Evolutionary conservation across 106 monocot species (phyloP).

Genomic region (Dendrobium officinale): DNA sequence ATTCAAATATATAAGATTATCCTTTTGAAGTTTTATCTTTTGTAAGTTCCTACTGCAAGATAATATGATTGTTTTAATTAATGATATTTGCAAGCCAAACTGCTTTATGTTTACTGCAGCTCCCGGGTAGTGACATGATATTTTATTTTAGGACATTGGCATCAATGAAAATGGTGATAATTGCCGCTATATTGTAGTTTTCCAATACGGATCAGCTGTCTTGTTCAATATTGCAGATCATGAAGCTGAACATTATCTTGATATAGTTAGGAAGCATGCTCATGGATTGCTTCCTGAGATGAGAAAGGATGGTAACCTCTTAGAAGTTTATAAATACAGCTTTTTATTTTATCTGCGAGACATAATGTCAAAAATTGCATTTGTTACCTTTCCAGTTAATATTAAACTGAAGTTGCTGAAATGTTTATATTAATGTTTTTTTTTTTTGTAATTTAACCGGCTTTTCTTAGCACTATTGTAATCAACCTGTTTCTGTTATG

Average conservation of each 20-base stretch:
- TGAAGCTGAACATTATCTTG: slow-evolving; percentile 74
- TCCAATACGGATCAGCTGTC: slow-evolving; percentile 87
- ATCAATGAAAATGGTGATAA: slow-evolving; percentile 39
- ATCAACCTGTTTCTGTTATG: not conserved
- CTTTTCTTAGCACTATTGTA: not conserved
- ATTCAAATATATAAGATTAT: not conserved
- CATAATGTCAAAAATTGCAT: not conserved
- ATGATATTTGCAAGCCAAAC: slow-evolving; percentile 1
- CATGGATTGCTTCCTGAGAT: slow-evolving; percentile 69
- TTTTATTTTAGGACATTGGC: slow-evolving; percentile 39
- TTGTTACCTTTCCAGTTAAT: not conserved
- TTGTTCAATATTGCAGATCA: slow-evolving; percentile 81
- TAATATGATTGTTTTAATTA: not conserved
- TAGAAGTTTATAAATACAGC: not conserved
- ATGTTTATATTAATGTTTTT: not conserved
- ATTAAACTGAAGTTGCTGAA: not conserved
- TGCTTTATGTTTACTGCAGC: slow-evolving; percentile 4
- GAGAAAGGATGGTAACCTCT: slow-evolving; percentile 70
- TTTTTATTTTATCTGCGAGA: not conserved
- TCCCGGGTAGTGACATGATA: not conserved
- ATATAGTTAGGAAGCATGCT: slow-evolving; percentile 66
- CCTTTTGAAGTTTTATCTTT: not conserved
- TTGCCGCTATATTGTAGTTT: slow-evolving; percentile 66
- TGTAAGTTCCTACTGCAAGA: not conserved
- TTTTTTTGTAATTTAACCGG: not conserved